Evolutionary conservation across 495 filamentous ascomycete genomes (phyloP).

Genomic region (Hyaloscypha bicolor): DNA sequence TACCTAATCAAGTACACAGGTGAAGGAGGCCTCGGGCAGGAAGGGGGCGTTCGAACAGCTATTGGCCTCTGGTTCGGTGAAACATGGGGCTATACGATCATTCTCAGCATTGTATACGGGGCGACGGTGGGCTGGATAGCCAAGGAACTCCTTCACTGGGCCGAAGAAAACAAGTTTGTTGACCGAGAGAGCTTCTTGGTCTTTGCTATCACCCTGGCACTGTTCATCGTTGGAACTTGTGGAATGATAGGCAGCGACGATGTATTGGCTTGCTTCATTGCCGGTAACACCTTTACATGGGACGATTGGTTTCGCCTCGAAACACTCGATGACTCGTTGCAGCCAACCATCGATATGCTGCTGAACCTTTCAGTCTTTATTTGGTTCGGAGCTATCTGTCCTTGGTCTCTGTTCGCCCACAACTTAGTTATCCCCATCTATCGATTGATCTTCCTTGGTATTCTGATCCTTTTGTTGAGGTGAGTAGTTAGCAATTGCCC

Average conservation of each 20-base stretch:
- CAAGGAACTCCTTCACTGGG: constrained; percentile 80
- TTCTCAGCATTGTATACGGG: constrained; percentile 80
- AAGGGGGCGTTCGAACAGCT: constrained; percentile 62
- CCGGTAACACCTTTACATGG: constrained; percentile 88
- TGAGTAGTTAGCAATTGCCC: constrained; percentile 30
- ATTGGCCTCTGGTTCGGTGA: constrained; percentile 86
- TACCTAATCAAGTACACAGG: constrained; percentile 78
- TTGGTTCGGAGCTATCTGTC: constrained; percentile 89
- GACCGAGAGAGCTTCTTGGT: constrained; percentile 91
- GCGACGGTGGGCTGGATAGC: constrained; percentile 76
- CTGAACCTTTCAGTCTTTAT: constrained; percentile 83
- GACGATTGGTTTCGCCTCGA: constrained; percentile 93
- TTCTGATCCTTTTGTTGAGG: constrained; percentile 74
- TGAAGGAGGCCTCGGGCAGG: constrained; percentile 50
- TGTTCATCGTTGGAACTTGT: constrained; percentile 82
- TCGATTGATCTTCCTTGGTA: constrained; percentile 73
- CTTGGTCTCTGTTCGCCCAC: constrained; percentile 70
- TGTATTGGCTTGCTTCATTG: constrained; percentile 90
- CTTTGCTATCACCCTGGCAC: constrained; percentile 81
- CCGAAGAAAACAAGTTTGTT: constrained; percentile 79
- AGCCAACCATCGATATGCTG: constrained; percentile 84
- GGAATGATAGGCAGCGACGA: constrained; percentile 92
- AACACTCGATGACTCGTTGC: constrained; percentile 84
- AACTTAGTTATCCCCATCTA: constrained; percentile 76
- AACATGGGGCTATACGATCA: constrained; percentile 82